Base-by-base conservation (phyloP, 2,329 filamentous ascomycete genomes). In the Ceratocystis eucalypticola region DNA sequence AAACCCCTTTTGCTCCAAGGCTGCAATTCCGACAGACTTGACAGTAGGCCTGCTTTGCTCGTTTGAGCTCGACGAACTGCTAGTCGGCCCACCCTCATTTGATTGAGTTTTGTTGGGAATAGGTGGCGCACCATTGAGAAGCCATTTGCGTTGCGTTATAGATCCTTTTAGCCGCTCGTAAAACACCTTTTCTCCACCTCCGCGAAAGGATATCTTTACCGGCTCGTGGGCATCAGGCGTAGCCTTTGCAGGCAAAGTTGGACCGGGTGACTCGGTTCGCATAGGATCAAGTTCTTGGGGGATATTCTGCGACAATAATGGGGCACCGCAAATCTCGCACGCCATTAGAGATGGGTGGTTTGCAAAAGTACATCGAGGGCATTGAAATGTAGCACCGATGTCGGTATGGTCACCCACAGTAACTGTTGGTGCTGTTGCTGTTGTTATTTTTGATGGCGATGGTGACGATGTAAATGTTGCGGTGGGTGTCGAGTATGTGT, bases 61-160 rank as follows among this genome's bases (percentile, higher is more conserved):
- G 75, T 69, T 71, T 59, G 3, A 69, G 37, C 1, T 70, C 66
- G 10, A 70, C 68, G n/a, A 61, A 68, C 72, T 69, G 75, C 69
- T 72, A 73, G 48, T 71, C 75, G 30, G 79, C 75, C 33, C 76
- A 37, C 25, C 33, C 1, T 59, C 55, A n/a, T 59, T 48, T 46
- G 64, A 45, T 50, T 61, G 64, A 33, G 30, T 33, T 4, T 63
- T 82, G 69, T 82, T 87, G 0, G 94, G 94, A 20, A 94, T 85
- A 0, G 93, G 91, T 1, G 94, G 94, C 0, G 94, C 94, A 72
- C 89, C 87, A 66, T 94, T 88, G 0, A 96, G 80, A 2, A 99
- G 81, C 94, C 94, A 99, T 79, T 97, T 97, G 15, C 94, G 84
- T 74, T 99, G 94, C 1, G 91, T 86, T 75, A 97, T 83, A 7